These are phyloP conservation scores for Bassia scoparia DNA, from an alignment of 148 eudicot species.

Conservation along the genomic window DNA sequence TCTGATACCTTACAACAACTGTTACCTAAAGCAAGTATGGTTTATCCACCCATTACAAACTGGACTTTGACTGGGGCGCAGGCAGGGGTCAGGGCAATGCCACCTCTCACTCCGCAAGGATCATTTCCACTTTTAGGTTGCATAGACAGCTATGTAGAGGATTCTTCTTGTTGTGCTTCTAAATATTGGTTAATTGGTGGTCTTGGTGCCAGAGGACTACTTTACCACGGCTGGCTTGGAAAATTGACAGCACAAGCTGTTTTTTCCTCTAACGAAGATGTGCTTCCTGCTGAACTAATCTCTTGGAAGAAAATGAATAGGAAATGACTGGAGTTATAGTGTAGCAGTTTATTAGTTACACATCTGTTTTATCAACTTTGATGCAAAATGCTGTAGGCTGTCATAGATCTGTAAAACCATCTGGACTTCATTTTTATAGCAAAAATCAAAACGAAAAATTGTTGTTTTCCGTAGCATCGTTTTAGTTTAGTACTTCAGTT, in stretches of 20 bases:
- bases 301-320: constrained; percentile 56
- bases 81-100: constrained; percentile 94
- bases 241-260: constrained; percentile 75
- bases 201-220: constrained; percentile 86
- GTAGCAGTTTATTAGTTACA: not conserved
- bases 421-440: not conserved
- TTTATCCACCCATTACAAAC: constrained; percentile 59
- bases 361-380: not conserved
- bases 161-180: constrained; percentile 20
- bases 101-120: constrained; percentile 74
- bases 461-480: not conserved
- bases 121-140: constrained; percentile 83
- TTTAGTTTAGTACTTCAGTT: constrained; percentile 7
- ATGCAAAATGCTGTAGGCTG: not conserved
- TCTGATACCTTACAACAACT: constrained; percentile 63
- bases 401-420: not conserved
- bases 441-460: not conserved
- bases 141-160: constrained; percentile 50
- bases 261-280: constrained; percentile 55
- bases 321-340: constrained; percentile 7
- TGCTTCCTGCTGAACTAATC: constrained; percentile 61
- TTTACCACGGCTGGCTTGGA: constrained; percentile 89
- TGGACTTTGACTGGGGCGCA: constrained; percentile 61
- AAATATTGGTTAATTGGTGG: constrained; percentile 84
- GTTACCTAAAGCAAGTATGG: constrained; percentile 63